Base-by-base conservation (phyloP, 2,329 filamentous ascomycete genomes). In the Paramyrothecium roridum region DNA sequence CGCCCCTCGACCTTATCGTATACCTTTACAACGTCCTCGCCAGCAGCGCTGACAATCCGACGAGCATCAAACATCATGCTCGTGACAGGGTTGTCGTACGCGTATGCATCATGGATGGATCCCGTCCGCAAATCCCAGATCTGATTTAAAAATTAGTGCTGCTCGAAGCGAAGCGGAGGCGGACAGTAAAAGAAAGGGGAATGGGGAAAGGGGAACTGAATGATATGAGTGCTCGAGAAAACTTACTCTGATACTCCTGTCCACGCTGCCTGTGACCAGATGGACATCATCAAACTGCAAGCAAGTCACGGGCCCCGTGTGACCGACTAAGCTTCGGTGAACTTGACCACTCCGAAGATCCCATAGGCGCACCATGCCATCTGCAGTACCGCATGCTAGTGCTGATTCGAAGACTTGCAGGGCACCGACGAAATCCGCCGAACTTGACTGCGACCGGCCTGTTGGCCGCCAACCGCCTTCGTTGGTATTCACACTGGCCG, bases 81-180 rank as follows among this genome's bases (percentile, higher is more conserved):
- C 33, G 92, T 96, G 55, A 99, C 84, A 0, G 93, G 86, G 66
- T 90, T 82, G 67, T 98, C 93, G 74, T 98, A 99, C 21, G 93
- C 95, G 72, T 93, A 99, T 19, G 93, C 95, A 70, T 99, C 95
- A 70, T 89, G 89, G 64, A 99, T 97, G 34, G 92, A 93, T 48
- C 95, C 95, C 13, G 92, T 98, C 54, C 95, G 90, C 55, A 99
- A 88, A 74, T 99, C 95, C 95, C 95, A 99, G 69, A 99, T 98
- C 93, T 98, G 67, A 52, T 55, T n/a, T 23, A 13, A 21, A 2
- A 54, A 60, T 70, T 61, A 70, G 70, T 57, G 62, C 13, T 23
- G 33, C 43, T 17, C 43, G 6, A 11, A 16, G 46, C 37, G 33
- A n/a, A 12, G 3, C n/a, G n/a, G n/a, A n/a, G n/a, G n/a, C n/a